Conservation (phyloP, 2,329 filamentous ascomycete genomes). For the Pseudocercospora fijiensis region DNA sequence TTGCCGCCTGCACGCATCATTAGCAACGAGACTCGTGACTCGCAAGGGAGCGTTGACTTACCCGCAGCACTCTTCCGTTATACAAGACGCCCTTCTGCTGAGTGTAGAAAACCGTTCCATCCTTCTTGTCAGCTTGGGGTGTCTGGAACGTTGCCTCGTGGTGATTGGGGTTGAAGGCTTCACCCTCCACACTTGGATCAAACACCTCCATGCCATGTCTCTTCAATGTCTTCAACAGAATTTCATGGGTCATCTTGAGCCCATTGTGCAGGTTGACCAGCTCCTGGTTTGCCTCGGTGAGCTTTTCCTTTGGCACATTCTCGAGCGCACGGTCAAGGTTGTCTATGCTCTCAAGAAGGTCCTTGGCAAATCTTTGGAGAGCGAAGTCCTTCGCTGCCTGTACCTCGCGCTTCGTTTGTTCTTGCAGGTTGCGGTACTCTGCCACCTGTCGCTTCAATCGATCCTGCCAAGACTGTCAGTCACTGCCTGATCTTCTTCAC, state of each 20-base stretch:
- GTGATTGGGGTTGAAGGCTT: conserved; percentile 93
- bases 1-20: conserved; percentile 61
- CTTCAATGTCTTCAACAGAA: conserved; percentile 82
- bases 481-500: neutral
- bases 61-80: conserved; percentile 82
- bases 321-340: conserved; percentile 91
- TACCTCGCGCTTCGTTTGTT: conserved; percentile 87
- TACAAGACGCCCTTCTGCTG: conserved; percentile 96
- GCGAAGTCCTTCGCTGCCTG: conserved; percentile 86
- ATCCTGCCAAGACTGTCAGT: conserved; percentile 60
- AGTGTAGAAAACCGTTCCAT: conserved; percentile 85
- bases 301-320: conserved; percentile 73
- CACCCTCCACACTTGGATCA: conserved; percentile 66
- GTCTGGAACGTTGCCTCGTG: conserved; percentile 97
- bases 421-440: conserved; percentile 97
- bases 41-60: conserved; percentile 29
- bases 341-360: conserved; percentile 92
- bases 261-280: conserved; percentile 80
- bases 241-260: conserved; percentile 89
- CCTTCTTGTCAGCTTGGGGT: conserved; percentile 80
- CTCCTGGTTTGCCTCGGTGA: conserved; percentile 66
- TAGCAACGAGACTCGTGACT: conserved; percentile 28
- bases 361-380: conserved; percentile 89
- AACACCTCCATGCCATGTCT: conserved; percentile 94
- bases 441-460: conserved; percentile 91